phyloP scores from a whole-genome alignment of 1,284 basidiomycete species.

The Exobasidium rhododendri region DNA sequence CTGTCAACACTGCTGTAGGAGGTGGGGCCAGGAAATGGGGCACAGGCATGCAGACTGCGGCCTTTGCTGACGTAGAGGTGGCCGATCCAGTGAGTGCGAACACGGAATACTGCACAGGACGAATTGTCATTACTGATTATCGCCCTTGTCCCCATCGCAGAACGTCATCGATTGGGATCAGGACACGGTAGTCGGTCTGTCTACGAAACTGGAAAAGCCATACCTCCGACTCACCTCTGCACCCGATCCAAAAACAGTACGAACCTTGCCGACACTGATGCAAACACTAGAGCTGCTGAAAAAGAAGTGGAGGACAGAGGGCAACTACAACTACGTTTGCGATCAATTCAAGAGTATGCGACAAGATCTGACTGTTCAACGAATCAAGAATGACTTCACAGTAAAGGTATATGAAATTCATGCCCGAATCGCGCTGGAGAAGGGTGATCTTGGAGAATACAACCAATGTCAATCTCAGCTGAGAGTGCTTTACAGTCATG shows the following conservation, averaged over 20 bases:
- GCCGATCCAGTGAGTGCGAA: constrained; percentile 17
- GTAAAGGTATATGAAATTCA: constrained; percentile 97
- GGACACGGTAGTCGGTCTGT: constrained; percentile 89
- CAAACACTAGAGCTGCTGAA: constrained; percentile 84
- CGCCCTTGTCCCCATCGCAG: too few relatives aligned
- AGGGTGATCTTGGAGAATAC: constrained; percentile 94
- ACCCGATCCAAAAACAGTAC: constrained; percentile 88
- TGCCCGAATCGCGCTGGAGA: constrained; percentile 91
- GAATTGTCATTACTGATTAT: constrained; percentile 1
- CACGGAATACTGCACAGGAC: background rate
- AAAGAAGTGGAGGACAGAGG: constrained; percentile 78
- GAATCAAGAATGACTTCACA: constrained; percentile 98
- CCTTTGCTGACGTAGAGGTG: constrained; percentile 8
- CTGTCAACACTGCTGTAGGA: too few relatives aligned
- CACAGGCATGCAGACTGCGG: background rate
- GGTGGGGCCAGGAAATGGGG: background rate
- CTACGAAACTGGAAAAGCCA: constrained; percentile 84
- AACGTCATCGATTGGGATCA: constrained; percentile 94
- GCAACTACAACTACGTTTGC: constrained; percentile 87
- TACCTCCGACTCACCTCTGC: constrained; percentile 93
- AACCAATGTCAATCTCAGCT: constrained; percentile 95
- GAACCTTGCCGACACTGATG: constrained; percentile 79
- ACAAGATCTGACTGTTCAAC: constrained; percentile 99
- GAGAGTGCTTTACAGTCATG: constrained; percentile 84
- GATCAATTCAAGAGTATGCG: constrained; percentile 97